A percentile compares a stretch with the other conserved stretches of the same genome.
Conservation (phyloP, 805 yeast species). For the Scheffersomyces stipitis region DNA sequence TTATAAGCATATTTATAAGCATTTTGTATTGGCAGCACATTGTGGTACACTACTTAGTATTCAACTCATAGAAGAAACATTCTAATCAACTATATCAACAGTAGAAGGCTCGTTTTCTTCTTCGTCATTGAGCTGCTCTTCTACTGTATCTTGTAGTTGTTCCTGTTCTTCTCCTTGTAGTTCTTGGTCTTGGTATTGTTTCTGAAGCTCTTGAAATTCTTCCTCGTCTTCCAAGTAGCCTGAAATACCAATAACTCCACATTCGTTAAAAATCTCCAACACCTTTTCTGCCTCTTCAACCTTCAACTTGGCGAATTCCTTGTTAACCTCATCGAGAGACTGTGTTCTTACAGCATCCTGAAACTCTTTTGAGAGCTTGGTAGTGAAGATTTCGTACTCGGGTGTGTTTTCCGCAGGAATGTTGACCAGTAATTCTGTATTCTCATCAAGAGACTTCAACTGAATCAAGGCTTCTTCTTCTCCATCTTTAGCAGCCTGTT, state of each 20-base stretch:
- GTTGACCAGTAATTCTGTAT: conserved; percentile 67
- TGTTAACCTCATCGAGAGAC: conserved; percentile 75
- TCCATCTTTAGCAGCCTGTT: conserved; percentile 36
- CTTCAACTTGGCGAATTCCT: conserved; percentile 70
- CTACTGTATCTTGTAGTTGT: conserved; percentile 7
- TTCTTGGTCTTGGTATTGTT: conserved; percentile 42
- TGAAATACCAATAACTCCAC: conserved; percentile 81
- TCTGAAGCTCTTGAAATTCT: conserved; percentile 57
- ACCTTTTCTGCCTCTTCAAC: conserved; percentile 78
- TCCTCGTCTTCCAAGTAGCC: conserved; percentile 72
- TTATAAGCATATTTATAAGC: no score
- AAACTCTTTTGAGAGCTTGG: conserved; percentile 58
- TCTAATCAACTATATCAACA: conserved; percentile 14
- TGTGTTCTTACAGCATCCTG: conserved; percentile 73
- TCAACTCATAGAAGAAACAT: no score
- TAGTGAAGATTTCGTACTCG: conserved; percentile 55
- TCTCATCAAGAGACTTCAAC: conserved; percentile 83
- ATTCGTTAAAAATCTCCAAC: conserved; percentile 71
- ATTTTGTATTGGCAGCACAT: no score
- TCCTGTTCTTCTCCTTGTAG: conserved; percentile 10
- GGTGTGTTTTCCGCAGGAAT: conserved; percentile 61
- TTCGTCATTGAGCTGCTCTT: no score
- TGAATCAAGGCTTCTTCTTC: conserved; percentile 80
- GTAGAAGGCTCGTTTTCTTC: no score
- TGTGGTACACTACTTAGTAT: no score